Evolutionary conservation across 805 yeast genomes (phyloP).

Genomic region (Kodamaea lidongshanica): DNA sequence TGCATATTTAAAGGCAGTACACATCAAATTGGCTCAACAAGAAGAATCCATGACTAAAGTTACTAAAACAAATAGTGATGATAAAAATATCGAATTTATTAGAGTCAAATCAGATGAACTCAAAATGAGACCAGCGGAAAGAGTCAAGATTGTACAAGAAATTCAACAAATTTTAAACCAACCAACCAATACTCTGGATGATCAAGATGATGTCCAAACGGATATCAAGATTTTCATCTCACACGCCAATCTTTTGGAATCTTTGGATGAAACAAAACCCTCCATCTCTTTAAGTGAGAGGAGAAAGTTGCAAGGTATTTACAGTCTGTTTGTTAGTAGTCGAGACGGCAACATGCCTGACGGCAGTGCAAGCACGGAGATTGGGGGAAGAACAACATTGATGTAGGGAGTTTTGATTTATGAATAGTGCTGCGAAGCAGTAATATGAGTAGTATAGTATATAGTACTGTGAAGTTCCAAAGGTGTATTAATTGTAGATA

Average conservation of each 20-base stretch:
- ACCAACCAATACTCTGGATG: constrained; percentile 2
- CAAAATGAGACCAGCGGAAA: constrained; percentile 32
- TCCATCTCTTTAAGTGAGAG: constrained; percentile 76
- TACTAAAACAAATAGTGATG: constrained; percentile 8
- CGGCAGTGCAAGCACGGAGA: constrained; percentile 70
- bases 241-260: constrained; percentile 50
- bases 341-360: constrained; percentile 86
- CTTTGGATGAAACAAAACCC: constrained; percentile 76
- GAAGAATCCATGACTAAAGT: constrained; percentile 19
- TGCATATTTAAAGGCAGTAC: constrained; percentile 84
- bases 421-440: too few species aligned
- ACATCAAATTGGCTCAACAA: constrained; percentile 52
- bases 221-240: constrained; percentile 39
- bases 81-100: constrained; percentile 34
- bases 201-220: too few species aligned
- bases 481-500: too few species aligned
- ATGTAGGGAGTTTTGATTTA: constrained; percentile 53
- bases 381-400: constrained; percentile 80
- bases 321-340: constrained; percentile 64
- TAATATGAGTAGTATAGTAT: too few species aligned
- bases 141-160: constrained; percentile 36
- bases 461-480: too few species aligned
- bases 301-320: constrained; percentile 54
- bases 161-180: constrained; percentile 32
- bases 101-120: constrained; percentile 28